Evolutionary conservation across 768 basidiomycete species (phyloP).

Genomic region (Galerina sulciceps): DNA sequence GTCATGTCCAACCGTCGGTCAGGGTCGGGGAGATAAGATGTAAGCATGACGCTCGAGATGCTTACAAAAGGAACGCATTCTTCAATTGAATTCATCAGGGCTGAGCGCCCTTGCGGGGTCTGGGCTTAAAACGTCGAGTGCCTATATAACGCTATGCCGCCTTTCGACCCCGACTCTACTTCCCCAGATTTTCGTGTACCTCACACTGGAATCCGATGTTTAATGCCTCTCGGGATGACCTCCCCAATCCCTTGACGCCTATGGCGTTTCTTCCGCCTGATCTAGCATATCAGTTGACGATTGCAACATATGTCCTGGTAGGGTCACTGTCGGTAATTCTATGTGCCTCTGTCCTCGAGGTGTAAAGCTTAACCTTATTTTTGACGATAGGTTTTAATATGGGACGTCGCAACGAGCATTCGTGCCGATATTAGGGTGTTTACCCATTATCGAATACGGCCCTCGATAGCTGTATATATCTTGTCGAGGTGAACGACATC

Average conservation of each 20-base stretch:
- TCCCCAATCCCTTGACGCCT: conserved; percentile 6
- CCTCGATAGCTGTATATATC: conserved; percentile 26
- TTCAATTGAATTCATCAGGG: too few species aligned
- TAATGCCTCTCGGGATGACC: not conserved
- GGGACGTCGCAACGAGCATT: not conserved
- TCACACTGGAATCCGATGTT: too few species aligned
- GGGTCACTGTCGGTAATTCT: not conserved
- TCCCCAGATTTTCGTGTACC: too few species aligned
- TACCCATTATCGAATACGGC: conserved; percentile 13
- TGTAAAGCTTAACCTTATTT: not conserved
- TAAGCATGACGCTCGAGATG: too few species aligned
- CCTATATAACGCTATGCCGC: too few species aligned
- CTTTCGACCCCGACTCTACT: too few species aligned
- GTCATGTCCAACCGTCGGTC: too few species aligned
- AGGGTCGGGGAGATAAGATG: too few species aligned
- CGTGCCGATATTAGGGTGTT: conserved; percentile 24
- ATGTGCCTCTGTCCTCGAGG: not conserved
- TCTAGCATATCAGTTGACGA: conserved; percentile 6
- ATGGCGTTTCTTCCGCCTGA: conserved; percentile 8
- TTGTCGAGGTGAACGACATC: conserved; percentile 18
- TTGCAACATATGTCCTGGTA: not conserved
- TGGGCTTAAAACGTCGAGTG: too few species aligned
- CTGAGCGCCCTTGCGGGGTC: too few species aligned
- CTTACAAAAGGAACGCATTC: too few species aligned
- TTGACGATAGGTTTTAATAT: not conserved